phyloP scores from a whole-genome alignment of 768 basidiomycete genomes.

The Nidularia sp. region DNA sequence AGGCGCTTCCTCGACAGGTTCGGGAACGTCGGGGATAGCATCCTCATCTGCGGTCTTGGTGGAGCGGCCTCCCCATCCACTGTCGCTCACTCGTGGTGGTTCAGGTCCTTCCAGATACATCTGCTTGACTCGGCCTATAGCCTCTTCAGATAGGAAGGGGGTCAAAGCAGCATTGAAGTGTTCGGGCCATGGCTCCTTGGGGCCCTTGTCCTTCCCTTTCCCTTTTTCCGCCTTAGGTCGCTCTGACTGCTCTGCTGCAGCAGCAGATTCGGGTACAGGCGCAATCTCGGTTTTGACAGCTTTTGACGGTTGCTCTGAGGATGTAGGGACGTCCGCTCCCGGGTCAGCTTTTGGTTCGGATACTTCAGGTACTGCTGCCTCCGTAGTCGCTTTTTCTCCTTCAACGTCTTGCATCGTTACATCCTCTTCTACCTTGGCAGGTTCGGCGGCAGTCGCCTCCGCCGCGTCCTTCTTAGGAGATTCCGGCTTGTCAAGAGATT shows the following conservation, averaged over 20 bases:
- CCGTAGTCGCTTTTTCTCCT: slow-evolving; percentile 4
- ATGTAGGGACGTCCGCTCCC: background rate
- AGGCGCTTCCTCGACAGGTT: slow-evolving; percentile 15
- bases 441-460: background rate
- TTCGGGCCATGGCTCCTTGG: slow-evolving; percentile 61
- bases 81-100: slow-evolving; percentile 69
- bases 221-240: background rate
- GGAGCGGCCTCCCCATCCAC: slow-evolving; percentile 64
- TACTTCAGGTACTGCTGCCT: background rate
- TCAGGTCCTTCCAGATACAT: slow-evolving; percentile 82
- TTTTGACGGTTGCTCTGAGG: background rate
- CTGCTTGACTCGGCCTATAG: slow-evolving; percentile 58
- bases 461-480: slow-evolving; percentile 24
- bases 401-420: slow-evolving; percentile 10
- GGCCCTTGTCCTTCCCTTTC: slow-evolving; percentile 9
- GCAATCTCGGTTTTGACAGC: too few relatives aligned
- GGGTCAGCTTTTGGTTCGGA: background rate
- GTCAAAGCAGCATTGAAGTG: slow-evolving; percentile 50
- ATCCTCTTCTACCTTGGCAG: slow-evolving; percentile 9
- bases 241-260: background rate
- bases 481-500: slow-evolving; percentile 70
- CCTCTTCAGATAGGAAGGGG: slow-evolving; percentile 59
- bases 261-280: background rate
- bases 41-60: slow-evolving; percentile 24
- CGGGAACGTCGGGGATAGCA: slow-evolving; percentile 2